These are phyloP conservation scores for Taphrina wiesneri DNA, from an alignment of 1,139 yeast species.

Conservation along the genomic window DNA sequence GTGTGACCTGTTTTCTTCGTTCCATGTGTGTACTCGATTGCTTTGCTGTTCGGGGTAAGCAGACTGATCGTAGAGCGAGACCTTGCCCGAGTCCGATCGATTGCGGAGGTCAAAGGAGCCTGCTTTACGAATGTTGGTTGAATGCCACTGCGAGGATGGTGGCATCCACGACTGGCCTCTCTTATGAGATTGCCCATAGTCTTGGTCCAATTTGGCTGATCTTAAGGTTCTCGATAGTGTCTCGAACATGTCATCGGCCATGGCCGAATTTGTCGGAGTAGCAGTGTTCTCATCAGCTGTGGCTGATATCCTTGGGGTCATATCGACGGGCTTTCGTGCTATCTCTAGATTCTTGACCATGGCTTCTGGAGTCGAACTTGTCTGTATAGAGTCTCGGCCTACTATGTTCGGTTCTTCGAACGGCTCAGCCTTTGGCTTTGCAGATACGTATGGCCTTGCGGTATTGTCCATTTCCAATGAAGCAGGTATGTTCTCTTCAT, in stretches of 20 bases:
- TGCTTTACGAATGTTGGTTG: neutral
- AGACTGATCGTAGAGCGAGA: neutral
- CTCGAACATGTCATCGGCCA: neutral
- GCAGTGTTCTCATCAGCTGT: neutral
- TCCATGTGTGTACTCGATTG: constrained; percentile 1
- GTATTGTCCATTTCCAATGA: neutral
- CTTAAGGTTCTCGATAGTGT: neutral
- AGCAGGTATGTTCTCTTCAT: neutral
- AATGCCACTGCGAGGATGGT: neutral
- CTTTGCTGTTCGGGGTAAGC: neutral
- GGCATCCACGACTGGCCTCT: constrained; percentile 1
- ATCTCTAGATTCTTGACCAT: neutral
- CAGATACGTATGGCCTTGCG: neutral
- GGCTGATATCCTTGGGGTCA: neutral
- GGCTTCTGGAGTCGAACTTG: neutral
- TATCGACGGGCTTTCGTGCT: neutral
- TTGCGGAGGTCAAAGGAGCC: neutral
- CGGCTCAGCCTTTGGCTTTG: neutral
- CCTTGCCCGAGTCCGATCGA: neutral
- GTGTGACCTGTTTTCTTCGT: neutral
- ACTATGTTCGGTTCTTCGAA: too few species aligned
- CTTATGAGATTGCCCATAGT: neutral
- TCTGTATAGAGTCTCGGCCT: neutral
- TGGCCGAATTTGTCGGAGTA: neutral
- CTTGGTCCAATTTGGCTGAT: neutral